Evolutionary conservation across 2,329 filamentous ascomycete genomes (phyloP), one percentile per base, ranked within the genome.

Genomic region (Hypoxylon sp.): DNA sequence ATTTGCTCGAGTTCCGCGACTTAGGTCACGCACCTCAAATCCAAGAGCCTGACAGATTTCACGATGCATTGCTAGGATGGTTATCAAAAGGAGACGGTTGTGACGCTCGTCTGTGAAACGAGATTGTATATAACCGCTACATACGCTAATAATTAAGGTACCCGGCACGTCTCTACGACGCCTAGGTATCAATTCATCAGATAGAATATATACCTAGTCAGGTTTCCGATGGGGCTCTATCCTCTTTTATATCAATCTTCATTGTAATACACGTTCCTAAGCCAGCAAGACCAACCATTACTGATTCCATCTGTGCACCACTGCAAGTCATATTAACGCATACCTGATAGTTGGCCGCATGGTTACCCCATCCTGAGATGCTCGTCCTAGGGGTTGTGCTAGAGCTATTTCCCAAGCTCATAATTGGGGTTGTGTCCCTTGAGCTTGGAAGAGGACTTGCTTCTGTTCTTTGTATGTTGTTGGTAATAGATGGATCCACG

Each of bases 11-110:
- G 51, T 87, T 87, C 68, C 76, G 80, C 0, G 79, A 82, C 26
- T 71, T 86, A 39, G 86, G 86, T 1, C 86, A 88, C 66, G 81
- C 85, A 37, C 85, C 86, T 13, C 86, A 87, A 71, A 84, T 87
- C 59, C 85, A 86, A 66, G 81, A 82, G 26, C 84, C 85, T 0
- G 79, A 79, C 2, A 75, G 71, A 37, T 87, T 86, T 67, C 83
- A 87, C 72, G 66, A 76, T n/a, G 81, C 80, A 4, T 64, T 87
- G 64, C 71, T 86, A 3, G 76, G 71, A 6, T 88, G 85, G 84
- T 71, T 87, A 65, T 61, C 39, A n/a, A 66, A 50, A 11, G 10
- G 68, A 58, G 52, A 52, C 22, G 3, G 26, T n/a, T 44, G 37
- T 3, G 44, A 19, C 11, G 17, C 46, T 24, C 5, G 33, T 13